Base-by-base conservation (phyloP, 805 yeast genomes). In the Komagataella ulmi region DNA sequence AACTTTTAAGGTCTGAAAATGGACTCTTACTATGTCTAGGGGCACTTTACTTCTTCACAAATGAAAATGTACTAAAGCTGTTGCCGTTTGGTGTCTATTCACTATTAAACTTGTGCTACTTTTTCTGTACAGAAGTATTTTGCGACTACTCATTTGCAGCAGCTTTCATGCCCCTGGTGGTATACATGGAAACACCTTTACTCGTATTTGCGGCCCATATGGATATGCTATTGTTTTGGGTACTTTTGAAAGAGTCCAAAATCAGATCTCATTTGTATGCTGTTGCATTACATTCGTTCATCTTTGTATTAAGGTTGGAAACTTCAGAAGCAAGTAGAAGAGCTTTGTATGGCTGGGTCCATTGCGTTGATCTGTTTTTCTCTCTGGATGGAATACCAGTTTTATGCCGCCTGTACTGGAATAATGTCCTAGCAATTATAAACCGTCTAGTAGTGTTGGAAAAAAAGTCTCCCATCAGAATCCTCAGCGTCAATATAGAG, bases 11-110 rank as follows among this genome's bases (percentile, higher is more conserved):
- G 55, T 66, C 73, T n/a, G 75, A 71, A 51, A 70, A 72, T 53
- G 62, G 71, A 0, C 73, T 69, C 45, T 52, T 72, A 47, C 58
- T 71, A 45, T 65, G 65, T 0, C 68, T 64, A 57, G 58, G 72
- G 1, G 54, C 61, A n/a, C 59, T 72, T 21, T 71, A 75, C 75
- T 47, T 65, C 24, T 58, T 61, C 7, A 69, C 75, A 0, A 57
- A 61, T 3, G 53, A 57, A 2, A 64, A 62, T 17, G 17, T 65
- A n/a, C 51, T 66, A 44, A 72, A 72, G 53, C 54, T 72, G 47
- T 52, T 67, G 24, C 75, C 76, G 1, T 72, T 71, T 56, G 63
- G 66, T n/a, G 60, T 66, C 7, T 72, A 71, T 54, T 71, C 76
- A 3, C 57, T 65, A n/a, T 58, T 72, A 51, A 72, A 72, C 53